Evolutionary conservation across 1,284 basidiomycete species (phyloP).

Genomic region (Malassezia psittaci): DNA sequence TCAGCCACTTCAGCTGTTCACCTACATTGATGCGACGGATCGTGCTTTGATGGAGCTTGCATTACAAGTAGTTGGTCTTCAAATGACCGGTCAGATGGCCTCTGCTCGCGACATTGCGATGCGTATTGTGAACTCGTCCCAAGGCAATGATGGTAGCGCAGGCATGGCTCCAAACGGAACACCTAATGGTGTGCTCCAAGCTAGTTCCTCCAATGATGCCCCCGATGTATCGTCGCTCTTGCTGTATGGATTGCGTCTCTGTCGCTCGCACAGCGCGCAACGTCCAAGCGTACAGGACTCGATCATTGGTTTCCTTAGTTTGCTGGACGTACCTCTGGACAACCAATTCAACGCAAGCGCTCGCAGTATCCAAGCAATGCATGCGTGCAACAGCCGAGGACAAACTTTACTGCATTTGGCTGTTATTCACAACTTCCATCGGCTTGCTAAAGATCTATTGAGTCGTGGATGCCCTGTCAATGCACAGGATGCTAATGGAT

Average conservation of each 20-base stretch:
- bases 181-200: not conserved
- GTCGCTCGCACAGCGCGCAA: conserved; percentile 20
- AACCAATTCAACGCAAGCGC: not conserved
- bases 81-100: conserved; percentile 90
- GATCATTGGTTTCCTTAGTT: conserved; percentile 65
- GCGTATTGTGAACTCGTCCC: conserved; percentile 47
- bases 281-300: conserved; percentile 59
- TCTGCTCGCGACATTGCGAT: conserved; percentile 77
- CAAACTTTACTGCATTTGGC: conserved; percentile 68
- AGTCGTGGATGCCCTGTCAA: conserved; percentile 67
- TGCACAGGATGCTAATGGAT: conserved; percentile 76
- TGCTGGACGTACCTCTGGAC: conserved; percentile 54
- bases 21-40: conserved; percentile 81
- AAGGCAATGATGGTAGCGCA: not conserved
- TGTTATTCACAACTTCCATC: conserved; percentile 65
- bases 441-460: conserved; percentile 64
- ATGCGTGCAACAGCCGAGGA: conserved; percentile 43
- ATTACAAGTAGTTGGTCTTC: conserved; percentile 81
- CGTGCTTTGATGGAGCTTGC: conserved; percentile 88
- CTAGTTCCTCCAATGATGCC: not conserved
- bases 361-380: conserved; percentile 47
- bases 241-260: conserved; percentile 3
- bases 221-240: conserved; percentile 2
- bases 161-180: not conserved
- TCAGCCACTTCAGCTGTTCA: conserved; percentile 52